phyloP scores from a whole-genome alignment of 23 red algal species.

The Rhodosorus marinus region DNA sequence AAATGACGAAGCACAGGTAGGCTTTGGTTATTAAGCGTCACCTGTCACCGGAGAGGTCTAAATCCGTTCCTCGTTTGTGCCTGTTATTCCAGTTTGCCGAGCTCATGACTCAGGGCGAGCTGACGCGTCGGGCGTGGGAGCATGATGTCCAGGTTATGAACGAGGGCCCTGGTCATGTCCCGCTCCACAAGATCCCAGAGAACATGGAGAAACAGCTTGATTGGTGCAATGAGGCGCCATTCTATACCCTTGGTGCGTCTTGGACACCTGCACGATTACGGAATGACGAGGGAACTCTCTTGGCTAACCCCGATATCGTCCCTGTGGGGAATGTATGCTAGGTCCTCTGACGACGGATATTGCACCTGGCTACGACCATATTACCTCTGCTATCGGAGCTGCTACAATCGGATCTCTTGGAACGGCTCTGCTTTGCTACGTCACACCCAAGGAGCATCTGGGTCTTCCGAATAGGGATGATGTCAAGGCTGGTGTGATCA shows the following conservation, averaged over 20 bases:
- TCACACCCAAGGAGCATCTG: slow-evolving; percentile 97
- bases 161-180: slow-evolving; percentile 95
- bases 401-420: slow-evolving; percentile 79
- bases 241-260: slow-evolving; percentile 98
- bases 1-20: slow-evolving; percentile 96
- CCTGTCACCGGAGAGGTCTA: no score
- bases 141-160: slow-evolving; percentile 98
- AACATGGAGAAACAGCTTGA: slow-evolving; percentile 95
- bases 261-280: no score
- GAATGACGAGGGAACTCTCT: no score
- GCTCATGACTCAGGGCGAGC: slow-evolving; percentile 85
- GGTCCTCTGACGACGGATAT: slow-evolving; percentile 86
- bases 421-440: slow-evolving; percentile 90
- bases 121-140: slow-evolving; percentile 90
- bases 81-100: no score
- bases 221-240: slow-evolving; percentile 92
- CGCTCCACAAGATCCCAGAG: slow-evolving; percentile 89
- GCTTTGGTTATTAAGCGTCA: no score
- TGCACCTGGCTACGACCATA: slow-evolving; percentile 93
- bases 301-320: no score
- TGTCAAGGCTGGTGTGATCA: slow-evolving; percentile 84
- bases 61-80: no score
- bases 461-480: slow-evolving; percentile 92
- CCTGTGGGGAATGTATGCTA: no score
- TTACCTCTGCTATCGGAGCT: slow-evolving; percentile 86